phyloP scores from a whole-genome alignment of 2,329 filamentous ascomycete genomes.

The Thelonectria rubi region DNA sequence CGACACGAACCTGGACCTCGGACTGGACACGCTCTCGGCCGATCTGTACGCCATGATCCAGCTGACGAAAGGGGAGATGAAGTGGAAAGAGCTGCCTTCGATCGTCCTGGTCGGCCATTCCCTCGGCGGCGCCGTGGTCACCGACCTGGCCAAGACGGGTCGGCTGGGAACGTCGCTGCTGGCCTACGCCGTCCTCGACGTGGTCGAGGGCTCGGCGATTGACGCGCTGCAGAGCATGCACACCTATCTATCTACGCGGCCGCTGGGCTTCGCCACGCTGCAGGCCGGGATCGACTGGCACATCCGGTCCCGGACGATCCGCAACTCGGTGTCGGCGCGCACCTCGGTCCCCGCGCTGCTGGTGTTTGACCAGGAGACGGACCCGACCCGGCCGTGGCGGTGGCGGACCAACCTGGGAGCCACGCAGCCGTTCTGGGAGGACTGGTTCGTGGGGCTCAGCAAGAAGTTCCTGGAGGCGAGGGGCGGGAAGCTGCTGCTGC shows the following conservation, averaged over 20 bases:
- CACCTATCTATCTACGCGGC: slow-evolving; percentile 84
- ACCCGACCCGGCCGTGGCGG: slow-evolving; percentile 66
- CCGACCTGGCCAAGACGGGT: slow-evolving; percentile 77
- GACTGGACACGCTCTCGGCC: slow-evolving; percentile 73
- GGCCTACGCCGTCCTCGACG: slow-evolving; percentile 90
- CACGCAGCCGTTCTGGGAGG: slow-evolving; percentile 92
- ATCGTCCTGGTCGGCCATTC: slow-evolving; percentile 90
- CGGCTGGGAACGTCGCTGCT: slow-evolving; percentile 74
- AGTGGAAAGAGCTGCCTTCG: slow-evolving; percentile 77
- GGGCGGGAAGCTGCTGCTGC: slow-evolving; percentile 84
- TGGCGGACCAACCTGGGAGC: slow-evolving; percentile 87
- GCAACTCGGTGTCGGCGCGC: slow-evolving; percentile 83
- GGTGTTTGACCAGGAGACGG: slow-evolving; percentile 53
- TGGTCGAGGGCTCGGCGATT: slow-evolving; percentile 95
- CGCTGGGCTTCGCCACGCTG: slow-evolving; percentile 78
- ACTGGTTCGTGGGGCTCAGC: slow-evolving; percentile 90
- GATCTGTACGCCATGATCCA: slow-evolving; percentile 78
- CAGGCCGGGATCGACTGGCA: slow-evolving; percentile 93
- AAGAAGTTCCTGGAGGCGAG: slow-evolving; percentile 84
- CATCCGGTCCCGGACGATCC: slow-evolving; percentile 84
- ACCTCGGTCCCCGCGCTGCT: slow-evolving; percentile 87
- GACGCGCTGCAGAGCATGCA: slow-evolving; percentile 96
- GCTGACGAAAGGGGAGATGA: slow-evolving; percentile 72
- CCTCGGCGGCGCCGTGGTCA: slow-evolving; percentile 90
- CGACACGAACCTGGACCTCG: slow-evolving; percentile 66